Conservation (phyloP, 179 eudicot genomes). For the Drosera spatulata region DNA sequence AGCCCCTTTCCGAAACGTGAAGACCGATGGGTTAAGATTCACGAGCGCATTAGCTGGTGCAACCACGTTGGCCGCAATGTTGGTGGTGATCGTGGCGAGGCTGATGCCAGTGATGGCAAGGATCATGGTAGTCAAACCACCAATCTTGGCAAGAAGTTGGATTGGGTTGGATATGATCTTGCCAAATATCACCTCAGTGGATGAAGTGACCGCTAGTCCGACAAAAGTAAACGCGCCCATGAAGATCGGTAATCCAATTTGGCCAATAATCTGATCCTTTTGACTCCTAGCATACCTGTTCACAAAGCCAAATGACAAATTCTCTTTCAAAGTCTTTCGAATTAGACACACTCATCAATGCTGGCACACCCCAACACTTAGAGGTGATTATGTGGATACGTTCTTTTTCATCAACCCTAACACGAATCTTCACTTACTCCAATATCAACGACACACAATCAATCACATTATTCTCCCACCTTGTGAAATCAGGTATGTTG, state of each 20-base stretch:
- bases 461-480: constrained; percentile 14
- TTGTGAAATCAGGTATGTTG: constrained; percentile 95
- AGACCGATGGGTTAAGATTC: constrained; percentile 75
- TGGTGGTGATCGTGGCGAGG: constrained; percentile 86
- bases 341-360: too few relatives aligned
- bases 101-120: constrained; percentile 73
- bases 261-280: constrained; percentile 74
- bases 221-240: constrained; percentile 96
- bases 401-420: too few relatives aligned
- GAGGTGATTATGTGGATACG: too few relatives aligned
- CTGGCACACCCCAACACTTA: too few relatives aligned
- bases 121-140: constrained; percentile 55
- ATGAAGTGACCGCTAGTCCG: constrained; percentile 87
- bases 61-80: constrained; percentile 92
- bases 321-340: neutral
- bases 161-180: constrained; percentile 73
- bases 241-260: constrained; percentile 78
- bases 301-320: neutral
- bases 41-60: constrained; percentile 96
- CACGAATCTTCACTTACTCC: too few relatives aligned
- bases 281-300: constrained; percentile 63
- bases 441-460: too few relatives aligned
- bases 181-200: constrained; percentile 70
- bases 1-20: constrained; percentile 77
- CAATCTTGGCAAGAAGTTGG: constrained; percentile 62